Evolutionary conservation across 2,329 filamentous ascomycete species (phyloP).

Genomic region (Coleophoma eucalyptorum): DNA sequence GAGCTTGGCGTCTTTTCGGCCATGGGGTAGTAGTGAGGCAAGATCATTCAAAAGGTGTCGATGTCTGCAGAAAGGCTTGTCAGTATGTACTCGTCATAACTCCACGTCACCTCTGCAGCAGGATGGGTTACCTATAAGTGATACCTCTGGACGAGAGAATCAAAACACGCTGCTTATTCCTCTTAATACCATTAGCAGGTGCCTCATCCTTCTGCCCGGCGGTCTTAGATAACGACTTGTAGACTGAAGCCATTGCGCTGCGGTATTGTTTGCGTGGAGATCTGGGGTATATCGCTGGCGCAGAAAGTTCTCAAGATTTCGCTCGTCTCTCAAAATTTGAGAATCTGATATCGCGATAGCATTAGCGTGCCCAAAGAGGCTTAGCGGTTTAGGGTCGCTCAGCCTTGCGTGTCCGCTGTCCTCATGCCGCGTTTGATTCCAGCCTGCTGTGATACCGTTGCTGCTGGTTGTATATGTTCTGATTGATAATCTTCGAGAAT

Average conservation of each 20-base stretch:
- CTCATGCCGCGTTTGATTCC: no score
- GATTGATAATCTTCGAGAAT: no score
- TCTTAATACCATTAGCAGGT: conserved; percentile 46
- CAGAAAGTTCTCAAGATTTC: conserved; percentile 13
- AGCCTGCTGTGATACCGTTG: no score
- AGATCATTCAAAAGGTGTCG: conserved; percentile 91
- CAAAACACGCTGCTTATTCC: conserved; percentile 74
- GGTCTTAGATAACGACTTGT: conserved; percentile 68
- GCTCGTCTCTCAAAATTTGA: conserved; percentile 6
- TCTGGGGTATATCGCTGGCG: conserved; percentile 9
- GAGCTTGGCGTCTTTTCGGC: conserved; percentile 91
- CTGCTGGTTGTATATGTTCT: no score
- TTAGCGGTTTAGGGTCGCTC: not conserved
- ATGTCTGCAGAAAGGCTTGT: conserved; percentile 53
- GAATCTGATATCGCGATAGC: conserved; percentile 16
- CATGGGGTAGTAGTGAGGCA: conserved; percentile 83
- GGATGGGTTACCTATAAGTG: conserved; percentile 64
- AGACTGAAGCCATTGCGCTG: conserved; percentile 64
- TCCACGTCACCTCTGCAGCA: conserved; percentile 1
- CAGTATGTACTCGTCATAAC: no score
- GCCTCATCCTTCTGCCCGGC: conserved; percentile 45
- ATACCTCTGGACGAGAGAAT: conserved; percentile 92
- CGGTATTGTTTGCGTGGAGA: not conserved
- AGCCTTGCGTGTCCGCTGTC: no score
- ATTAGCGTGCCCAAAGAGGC: conserved; percentile 12